Evolutionary conservation across 106 monocot genomes (phyloP), one percentile per base, ranked within the genome.

Genomic region (Dioscorea dumetorum): DNA sequence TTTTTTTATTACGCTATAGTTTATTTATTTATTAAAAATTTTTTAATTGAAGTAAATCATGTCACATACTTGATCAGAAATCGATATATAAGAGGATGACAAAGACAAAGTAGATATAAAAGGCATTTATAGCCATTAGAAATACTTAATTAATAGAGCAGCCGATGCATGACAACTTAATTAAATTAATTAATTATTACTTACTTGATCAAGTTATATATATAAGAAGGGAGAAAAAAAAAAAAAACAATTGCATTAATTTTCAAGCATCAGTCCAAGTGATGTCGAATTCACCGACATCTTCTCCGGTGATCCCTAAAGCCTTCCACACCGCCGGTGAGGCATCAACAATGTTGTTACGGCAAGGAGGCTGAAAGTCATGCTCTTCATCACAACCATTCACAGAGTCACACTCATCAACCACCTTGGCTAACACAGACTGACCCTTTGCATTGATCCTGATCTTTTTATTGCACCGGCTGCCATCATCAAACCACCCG

Each of bases 401-500:
- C 8, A 59, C 59, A 22, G 59, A 59, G 22, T 59, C 59, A 23
- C 59, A 59, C 20, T 59, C 59, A 22, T 59, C 59, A 7, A 59
- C 59, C 3, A 59, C 22, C 20, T 59, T 59, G 0, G 59, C 59
- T 4, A 59, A 23, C 1, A 59, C 59, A 12, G 59, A 22, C 22
- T 59, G 1, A 12, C 59, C 59, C 7, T 59, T 59, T 8, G 59
- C 59, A 59, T 59, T 22, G 59, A 59, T 59, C n/a, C 20, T 19
- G 22, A 59, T 59, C 8, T 22, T 59, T 21, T 59, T 59, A 21
- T 22, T 18, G 59, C 59, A 59, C 19, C 59, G 59, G 12, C 59
- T 22, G 10, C 59, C 59, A 59, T 22, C 22, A 23, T 22, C 21
- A 14, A 49, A 77, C 76, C 76, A 77, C 14, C 76, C 69, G 12